Evolutionary conservation across 495 filamentous ascomycete species (phyloP), one percentile per base, ranked within the genome.

Genomic region (Xylaria cubensis): DNA sequence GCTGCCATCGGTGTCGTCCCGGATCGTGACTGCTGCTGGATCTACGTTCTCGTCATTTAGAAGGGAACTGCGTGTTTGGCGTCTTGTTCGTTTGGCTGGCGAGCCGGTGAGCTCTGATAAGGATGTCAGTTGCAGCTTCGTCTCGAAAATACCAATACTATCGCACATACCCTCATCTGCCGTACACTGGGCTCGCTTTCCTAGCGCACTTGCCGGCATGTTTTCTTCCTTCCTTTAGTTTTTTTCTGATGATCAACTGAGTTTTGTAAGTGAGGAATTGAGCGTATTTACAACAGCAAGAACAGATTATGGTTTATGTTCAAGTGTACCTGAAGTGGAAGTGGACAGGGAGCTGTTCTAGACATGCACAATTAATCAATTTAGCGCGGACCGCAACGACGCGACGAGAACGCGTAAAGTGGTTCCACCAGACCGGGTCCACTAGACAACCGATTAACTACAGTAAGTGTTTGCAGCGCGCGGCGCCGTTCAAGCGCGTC

Each of bases 151-250:
- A 61, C 64, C 61, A 62, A 12, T 24, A 50, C 41, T 56, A 71
- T 66, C 39, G 77, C 19, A 75, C 84, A 79, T 91, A 93, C 93
- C 90, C 80, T 84, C 81, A 75, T 85, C 75, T 77, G 80, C 74
- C 73, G 83, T 82, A 78, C 82, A 81, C 84, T 90, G 84, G 80
- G 87, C 87, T 75, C 93, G 90, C 88, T 97, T 94, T 79, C 92
- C 91, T 65, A 94, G 83, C 64, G 91, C 86, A 67, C 88, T 85
- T 73, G 86, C 84, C 74, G 87, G 85, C 92, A 93, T 94, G 44
- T 62, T 83, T 63, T 70, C 21, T 51, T 41, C 26, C 19, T 59
- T 58, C 42, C 19, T 58, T 64, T 63, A 50, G 58, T 68, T 59
- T 12, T 64, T 44, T 21, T 7, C 59, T 41, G 39, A 36, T 34